Conservation (phyloP, 495 filamentous ascomycete species). For the Podospora pseudopauciseta region DNA sequence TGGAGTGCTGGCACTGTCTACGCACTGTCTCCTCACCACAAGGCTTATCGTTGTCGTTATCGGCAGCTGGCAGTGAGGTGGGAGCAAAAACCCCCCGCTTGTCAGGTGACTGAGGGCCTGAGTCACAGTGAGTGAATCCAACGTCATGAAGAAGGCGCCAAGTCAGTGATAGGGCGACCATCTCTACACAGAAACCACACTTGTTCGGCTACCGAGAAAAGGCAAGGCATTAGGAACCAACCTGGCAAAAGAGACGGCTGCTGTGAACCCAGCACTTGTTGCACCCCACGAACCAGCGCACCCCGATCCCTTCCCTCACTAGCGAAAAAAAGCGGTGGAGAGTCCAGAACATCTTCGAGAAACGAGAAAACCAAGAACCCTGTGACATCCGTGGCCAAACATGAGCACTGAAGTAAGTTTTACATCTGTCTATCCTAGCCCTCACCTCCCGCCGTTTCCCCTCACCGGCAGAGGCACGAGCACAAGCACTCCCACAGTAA, state of each 20-base stretch:
- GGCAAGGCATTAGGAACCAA: neutral
- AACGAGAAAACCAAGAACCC: conserved; percentile 6
- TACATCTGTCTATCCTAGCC: conserved; percentile 8
- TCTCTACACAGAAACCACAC: conserved; percentile 10
- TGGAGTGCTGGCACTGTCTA: neutral
- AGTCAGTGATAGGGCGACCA: conserved; percentile 8
- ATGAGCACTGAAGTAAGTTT: conserved; percentile 38
- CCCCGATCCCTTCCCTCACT: neutral
- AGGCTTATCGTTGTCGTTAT: neutral
- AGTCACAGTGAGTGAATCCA: conserved; percentile 28
- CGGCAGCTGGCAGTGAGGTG: conserved; percentile 21
- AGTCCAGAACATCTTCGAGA: conserved; percentile 9
- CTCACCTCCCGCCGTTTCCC: conserved; percentile 7
- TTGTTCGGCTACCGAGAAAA: neutral
- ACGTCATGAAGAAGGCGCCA: conserved; percentile 32
- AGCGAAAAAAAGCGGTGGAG: conserved; percentile 22
- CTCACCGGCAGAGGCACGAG: conserved; percentile 12
- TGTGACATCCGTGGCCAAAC: conserved; percentile 22
- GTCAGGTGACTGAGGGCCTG: conserved; percentile 33
- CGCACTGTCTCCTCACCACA: neutral
- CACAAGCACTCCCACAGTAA: conserved; percentile 14
- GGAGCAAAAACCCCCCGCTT: conserved; percentile 20
- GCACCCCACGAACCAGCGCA: neutral
- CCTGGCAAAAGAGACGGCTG: neutral
- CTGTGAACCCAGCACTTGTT: conserved; percentile 4